These are phyloP conservation scores for Kwoniella dejecticola DNA, from an alignment of 768 basidiomycete species.

Conservation along the genomic window DNA sequence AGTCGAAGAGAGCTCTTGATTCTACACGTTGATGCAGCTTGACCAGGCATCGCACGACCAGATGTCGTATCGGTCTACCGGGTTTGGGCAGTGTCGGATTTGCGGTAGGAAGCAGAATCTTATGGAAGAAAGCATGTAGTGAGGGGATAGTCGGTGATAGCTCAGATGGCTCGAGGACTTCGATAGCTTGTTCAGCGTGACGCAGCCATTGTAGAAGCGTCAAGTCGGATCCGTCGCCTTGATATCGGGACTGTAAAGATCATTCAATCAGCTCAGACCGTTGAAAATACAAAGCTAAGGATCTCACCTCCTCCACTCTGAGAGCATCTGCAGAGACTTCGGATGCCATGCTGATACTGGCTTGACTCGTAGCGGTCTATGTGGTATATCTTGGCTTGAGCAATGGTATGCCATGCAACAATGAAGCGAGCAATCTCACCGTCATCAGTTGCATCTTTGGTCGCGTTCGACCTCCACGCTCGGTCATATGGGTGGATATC, in stretches of 20 bases:
- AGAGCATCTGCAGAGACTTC: conserved; percentile 18
- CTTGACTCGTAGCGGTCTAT: not conserved
- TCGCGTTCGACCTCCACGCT: conserved; percentile 12
- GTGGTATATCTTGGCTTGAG: conserved; percentile 7
- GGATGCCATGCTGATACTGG: conserved; percentile 13
- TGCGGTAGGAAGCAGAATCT: conserved; percentile 66
- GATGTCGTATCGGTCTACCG: conserved; percentile 79
- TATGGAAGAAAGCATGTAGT: conserved; percentile 58
- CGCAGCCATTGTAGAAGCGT: conserved; percentile 48
- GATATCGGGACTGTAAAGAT: conserved; percentile 38
- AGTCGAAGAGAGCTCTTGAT: conserved; percentile 81
- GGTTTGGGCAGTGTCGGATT: conserved; percentile 67
- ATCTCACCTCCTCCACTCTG: conserved; percentile 26
- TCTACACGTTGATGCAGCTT: conserved; percentile 76
- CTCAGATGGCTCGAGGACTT: conserved; percentile 27
- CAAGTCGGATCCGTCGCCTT: conserved; percentile 47
- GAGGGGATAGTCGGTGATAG: conserved; percentile 34
- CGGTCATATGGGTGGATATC: not conserved
- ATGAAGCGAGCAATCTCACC: too few species aligned
- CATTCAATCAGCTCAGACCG: not conserved
- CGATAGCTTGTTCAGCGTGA: conserved; percentile 50
- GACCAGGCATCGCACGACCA: conserved; percentile 75
- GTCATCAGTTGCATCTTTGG: not conserved
- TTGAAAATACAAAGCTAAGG: not conserved
- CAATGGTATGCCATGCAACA: too few species aligned